phyloP scores from a whole-genome alignment of 768 basidiomycete species.

The Boletus vermiculosoides region DNA sequence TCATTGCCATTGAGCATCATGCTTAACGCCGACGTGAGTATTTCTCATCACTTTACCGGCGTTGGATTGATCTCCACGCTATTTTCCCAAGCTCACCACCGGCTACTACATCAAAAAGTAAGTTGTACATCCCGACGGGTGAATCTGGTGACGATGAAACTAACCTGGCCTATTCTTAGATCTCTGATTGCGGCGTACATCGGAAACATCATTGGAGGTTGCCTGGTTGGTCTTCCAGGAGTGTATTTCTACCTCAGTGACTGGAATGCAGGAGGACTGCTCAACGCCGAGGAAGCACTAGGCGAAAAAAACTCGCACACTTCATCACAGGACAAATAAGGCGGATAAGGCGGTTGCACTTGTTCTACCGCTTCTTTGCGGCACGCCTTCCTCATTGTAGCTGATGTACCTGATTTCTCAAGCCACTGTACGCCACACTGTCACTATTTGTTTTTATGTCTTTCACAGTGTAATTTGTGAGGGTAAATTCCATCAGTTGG shows the following conservation, averaged over 20 bases:
- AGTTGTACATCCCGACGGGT: slow-evolving; percentile 16
- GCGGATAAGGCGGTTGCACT: neutral
- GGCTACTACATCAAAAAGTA: slow-evolving; percentile 67
- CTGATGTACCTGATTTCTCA: neutral
- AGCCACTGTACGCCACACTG: neutral
- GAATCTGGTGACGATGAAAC: neutral
- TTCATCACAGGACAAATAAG: slow-evolving; percentile 7
- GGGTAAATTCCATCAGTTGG: neutral
- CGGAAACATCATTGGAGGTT: slow-evolving; percentile 66
- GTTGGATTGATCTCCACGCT: neutral
- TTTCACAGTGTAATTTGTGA: neutral
- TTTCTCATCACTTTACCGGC: neutral
- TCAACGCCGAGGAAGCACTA: slow-evolving; percentile 40
- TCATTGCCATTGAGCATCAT: slow-evolving; percentile 69
- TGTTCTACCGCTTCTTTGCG: neutral
- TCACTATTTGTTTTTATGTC: neutral
- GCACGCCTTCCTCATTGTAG: neutral
- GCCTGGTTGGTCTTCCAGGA: slow-evolving; percentile 63
- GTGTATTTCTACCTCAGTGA: slow-evolving; percentile 63
- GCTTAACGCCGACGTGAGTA: slow-evolving; percentile 61
- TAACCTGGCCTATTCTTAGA: slow-evolving; percentile 24
- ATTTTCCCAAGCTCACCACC: slow-evolving; percentile 26
- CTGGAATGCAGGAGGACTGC: slow-evolving; percentile 40
- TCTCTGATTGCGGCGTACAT: slow-evolving; percentile 65
- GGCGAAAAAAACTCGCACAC: slow-evolving; percentile 11